These are phyloP conservation scores for Hippophae tibetana DNA, from an alignment of 306 rosid genomes.

Conservation along the genomic window DNA sequence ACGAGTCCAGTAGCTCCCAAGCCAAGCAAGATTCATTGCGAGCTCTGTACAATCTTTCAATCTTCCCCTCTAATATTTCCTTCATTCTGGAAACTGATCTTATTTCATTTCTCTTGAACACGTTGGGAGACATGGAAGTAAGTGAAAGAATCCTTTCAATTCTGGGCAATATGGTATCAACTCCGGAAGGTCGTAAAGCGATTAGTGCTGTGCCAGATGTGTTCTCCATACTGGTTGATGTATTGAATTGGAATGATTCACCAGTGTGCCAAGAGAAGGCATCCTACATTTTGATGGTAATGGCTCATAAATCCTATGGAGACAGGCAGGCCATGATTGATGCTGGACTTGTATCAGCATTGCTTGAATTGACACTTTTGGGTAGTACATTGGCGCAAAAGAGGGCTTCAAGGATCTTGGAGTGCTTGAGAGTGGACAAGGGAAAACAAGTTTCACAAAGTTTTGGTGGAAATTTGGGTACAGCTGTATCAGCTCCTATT, in stretches of 20 bases:
- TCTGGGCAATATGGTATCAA: conserved; percentile 59
- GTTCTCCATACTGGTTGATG: conserved; percentile 53
- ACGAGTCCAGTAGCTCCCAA: conserved; percentile 33
- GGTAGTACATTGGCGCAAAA: conserved; percentile 86
- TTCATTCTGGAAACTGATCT: conserved; percentile 60
- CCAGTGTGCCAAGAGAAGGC: conserved; percentile 88
- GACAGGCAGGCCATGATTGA: conserved; percentile 86
- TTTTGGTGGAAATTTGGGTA: conserved; percentile 40
- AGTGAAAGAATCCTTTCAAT: conserved; percentile 70
- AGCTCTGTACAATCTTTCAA: conserved; percentile 84
- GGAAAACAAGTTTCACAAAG: conserved; percentile 64
- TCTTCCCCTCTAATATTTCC: conserved; percentile 47
- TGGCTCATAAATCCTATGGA: conserved; percentile 84
- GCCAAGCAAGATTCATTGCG: conserved; percentile 81
- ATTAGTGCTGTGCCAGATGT: conserved; percentile 42
- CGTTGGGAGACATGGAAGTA: conserved; percentile 74
- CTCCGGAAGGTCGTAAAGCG: conserved; percentile 73
- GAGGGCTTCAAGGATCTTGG: conserved; percentile 91
- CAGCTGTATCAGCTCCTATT: conserved; percentile 70
- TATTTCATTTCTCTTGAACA: conserved; percentile 41
- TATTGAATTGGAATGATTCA: conserved; percentile 77
- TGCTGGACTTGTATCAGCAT: conserved; percentile 66
- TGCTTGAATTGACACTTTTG: conserved; percentile 82
- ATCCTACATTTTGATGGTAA: conserved; percentile 78
- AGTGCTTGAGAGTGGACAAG: conserved; percentile 62